Evolutionary conservation across 2,329 filamentous ascomycete genomes (phyloP).

Genomic region (Fusarium continuum): DNA sequence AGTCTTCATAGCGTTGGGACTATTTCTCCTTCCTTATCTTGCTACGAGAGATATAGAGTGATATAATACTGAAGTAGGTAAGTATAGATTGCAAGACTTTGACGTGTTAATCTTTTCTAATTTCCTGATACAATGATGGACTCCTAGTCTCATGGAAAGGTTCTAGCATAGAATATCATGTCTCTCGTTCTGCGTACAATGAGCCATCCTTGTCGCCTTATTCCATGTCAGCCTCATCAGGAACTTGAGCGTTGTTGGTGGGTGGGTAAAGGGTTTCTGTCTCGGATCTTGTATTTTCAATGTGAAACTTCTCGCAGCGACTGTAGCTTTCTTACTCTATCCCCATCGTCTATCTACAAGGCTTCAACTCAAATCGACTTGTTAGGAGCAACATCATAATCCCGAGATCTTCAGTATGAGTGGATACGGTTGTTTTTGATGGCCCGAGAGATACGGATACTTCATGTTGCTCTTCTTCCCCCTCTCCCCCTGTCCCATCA

Average conservation of each 20-base stretch:
- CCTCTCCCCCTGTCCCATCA: conserved; percentile 5
- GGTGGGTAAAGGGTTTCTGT: conserved; percentile 28
- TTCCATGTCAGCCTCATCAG: conserved; percentile 22
- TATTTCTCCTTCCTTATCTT: conserved; percentile 2
- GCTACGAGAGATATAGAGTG: neutral
- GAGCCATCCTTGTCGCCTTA: conserved; percentile 16
- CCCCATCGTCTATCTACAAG: neutral
- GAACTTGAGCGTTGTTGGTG: conserved; percentile 2
- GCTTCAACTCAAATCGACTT: neutral
- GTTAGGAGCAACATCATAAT: too few relatives aligned
- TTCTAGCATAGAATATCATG: too few relatives aligned
- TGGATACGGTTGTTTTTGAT: neutral
- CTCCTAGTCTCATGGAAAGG: too few relatives aligned
- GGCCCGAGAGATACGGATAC: neutral
- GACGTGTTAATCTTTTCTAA: too few relatives aligned
- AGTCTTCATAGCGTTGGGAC: too few relatives aligned
- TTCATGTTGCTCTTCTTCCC: neutral
- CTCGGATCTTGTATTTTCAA: conserved; percentile 5
- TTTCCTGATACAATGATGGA: neutral
- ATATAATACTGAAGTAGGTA: neutral
- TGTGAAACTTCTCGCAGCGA: conserved; percentile 16
- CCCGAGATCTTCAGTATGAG: too few relatives aligned
- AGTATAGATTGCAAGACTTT: neutral
- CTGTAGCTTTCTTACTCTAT: neutral
- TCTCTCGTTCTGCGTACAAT: too few relatives aligned